Evolutionary conservation across 192 early-diverging fungal species (phyloP).

Genomic region (Rhizophagus sp.): DNA sequence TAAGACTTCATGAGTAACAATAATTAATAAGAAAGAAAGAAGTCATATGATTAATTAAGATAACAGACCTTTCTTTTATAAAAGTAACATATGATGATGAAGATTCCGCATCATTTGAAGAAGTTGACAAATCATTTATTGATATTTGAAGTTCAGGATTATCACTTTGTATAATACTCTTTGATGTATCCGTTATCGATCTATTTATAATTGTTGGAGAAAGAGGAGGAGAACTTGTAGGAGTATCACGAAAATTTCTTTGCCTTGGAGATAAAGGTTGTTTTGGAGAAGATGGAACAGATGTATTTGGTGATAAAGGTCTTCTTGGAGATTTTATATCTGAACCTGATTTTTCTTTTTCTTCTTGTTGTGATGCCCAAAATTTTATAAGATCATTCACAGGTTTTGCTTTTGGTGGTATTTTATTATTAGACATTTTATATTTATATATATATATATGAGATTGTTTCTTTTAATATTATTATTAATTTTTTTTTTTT

Average conservation of each 20-base stretch:
- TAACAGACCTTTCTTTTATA: background rate
- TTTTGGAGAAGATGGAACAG: background rate
- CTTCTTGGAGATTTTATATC: background rate
- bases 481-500: background rate
- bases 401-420: constrained; percentile 3
- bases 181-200: background rate
- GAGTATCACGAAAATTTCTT: background rate
- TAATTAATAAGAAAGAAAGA: background rate
- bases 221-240: background rate
- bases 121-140: background rate
- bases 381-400: constrained; percentile 28
- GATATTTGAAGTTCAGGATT: background rate
- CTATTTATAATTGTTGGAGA: background rate
- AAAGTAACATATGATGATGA: background rate
- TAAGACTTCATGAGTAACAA: background rate
- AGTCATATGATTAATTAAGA: background rate
- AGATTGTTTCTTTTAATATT: background rate
- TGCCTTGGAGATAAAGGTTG: background rate
- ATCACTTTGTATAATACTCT: background rate
- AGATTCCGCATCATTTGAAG: background rate
- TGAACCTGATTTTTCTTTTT: background rate
- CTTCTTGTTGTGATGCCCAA: constrained; percentile 22
- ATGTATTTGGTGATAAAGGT: constrained; percentile 13
- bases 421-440: background rate
- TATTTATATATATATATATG: background rate